Conservation (phyloP, 2,329 filamentous ascomycete species). For the Ceratocystis huliohia region DNA sequence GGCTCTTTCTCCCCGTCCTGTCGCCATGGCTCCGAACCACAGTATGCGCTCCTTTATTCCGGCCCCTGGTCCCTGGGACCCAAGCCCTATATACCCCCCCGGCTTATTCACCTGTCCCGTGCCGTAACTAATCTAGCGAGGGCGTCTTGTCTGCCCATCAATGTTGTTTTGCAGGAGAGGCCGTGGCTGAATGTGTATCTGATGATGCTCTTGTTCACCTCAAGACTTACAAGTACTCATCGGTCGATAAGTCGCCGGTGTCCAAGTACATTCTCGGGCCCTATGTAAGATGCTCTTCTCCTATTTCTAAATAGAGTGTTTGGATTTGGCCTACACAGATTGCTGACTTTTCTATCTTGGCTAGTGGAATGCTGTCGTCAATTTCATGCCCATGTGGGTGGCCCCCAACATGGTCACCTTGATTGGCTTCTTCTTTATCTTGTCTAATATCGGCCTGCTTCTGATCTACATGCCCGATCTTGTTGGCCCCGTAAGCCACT, state of each 20-base stretch:
- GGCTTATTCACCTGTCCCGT: not conserved
- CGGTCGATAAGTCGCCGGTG: constrained; percentile 87
- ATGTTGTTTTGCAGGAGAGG: constrained; percentile 30
- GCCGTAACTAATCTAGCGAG: not conserved
- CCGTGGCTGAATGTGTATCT: constrained; percentile 61
- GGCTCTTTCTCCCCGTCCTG: not conserved
- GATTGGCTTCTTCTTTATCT: constrained; percentile 85
- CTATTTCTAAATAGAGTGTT: not conserved
- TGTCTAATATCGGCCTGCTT: constrained; percentile 64
- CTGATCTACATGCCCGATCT: constrained; percentile 79
- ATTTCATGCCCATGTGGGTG: constrained; percentile 86
- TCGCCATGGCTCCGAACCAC: constrained; percentile 20
- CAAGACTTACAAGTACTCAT: constrained; percentile 93
- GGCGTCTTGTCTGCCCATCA: constrained; percentile 10
- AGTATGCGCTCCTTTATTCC: constrained; percentile 14
- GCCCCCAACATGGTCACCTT: constrained; percentile 97
- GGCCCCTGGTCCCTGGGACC: too few species aligned
- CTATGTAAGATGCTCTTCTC: constrained; percentile 55
- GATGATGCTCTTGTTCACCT: constrained; percentile 85
- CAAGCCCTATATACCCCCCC: not conserved
- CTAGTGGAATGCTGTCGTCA: constrained; percentile 94
- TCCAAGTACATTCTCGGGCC: constrained; percentile 89
- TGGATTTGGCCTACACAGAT: not conserved
- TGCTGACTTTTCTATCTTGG: constrained; percentile 3
- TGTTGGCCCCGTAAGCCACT: constrained; percentile 61